Conservation (phyloP, 176 grass and related monocot genomes). For the Eleusine indica region DNA sequence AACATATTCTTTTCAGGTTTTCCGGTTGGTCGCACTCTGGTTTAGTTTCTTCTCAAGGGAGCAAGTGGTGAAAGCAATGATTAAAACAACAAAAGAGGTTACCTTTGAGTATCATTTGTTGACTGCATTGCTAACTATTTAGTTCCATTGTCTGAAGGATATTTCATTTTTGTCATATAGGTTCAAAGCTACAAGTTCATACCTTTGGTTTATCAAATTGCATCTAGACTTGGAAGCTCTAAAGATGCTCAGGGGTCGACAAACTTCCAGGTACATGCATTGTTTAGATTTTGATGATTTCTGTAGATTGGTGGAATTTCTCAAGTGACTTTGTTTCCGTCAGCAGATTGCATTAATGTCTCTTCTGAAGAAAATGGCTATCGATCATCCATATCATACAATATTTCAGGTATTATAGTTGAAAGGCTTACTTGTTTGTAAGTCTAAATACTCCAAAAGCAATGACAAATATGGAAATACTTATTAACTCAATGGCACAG, state of each 20-base stretch:
- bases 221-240: constrained; percentile 91
- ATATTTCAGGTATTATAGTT: constrained; percentile 79
- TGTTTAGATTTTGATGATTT: constrained; percentile 11
- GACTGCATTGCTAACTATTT: constrained; percentile 20
- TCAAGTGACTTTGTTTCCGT: constrained; percentile 36
- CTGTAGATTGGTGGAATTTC: not conserved
- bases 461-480: not conserved
- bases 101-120: constrained; percentile 32
- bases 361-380: constrained; percentile 93
- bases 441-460: not conserved
- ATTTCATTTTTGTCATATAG: constrained; percentile 49
- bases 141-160: constrained; percentile 29
- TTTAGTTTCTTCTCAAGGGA: constrained; percentile 84
- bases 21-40: constrained; percentile 89
- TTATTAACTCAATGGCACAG: not conserved
- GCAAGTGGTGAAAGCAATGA: constrained; percentile 81
- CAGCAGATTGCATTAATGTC: constrained; percentile 79
- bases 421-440: not conserved
- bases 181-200: constrained; percentile 92
- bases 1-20: constrained; percentile 65
- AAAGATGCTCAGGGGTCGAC: constrained; percentile 81
- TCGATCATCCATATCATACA: constrained; percentile 97
- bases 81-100: constrained; percentile 83
- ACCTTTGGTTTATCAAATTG: constrained; percentile 95
- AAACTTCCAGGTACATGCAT: constrained; percentile 71